Percentiles rank a stretch among this genome's conserved stretches.
These are phyloP conservation scores for Arbutus unedo DNA, from an alignment of 148 eudicot genomes.

Conservation along the genomic window DNA sequence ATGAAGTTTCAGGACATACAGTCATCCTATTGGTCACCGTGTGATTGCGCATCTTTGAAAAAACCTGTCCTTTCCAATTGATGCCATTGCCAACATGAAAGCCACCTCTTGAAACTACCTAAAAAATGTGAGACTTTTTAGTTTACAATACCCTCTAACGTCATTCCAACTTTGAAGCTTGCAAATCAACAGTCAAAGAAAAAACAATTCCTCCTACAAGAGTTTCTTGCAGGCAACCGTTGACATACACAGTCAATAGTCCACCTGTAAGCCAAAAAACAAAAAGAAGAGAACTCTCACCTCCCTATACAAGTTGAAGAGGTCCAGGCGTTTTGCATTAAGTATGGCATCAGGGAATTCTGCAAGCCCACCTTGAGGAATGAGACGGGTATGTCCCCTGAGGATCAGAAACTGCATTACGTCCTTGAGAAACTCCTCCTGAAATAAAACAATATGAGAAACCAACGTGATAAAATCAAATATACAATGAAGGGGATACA, in stretches of 20 bases:
- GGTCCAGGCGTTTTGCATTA: constrained; percentile 89
- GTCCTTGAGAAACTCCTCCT: constrained; percentile 93
- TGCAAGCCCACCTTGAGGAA: constrained; percentile 92
- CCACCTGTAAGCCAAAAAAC: not conserved
- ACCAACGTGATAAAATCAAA: constrained; percentile 2
- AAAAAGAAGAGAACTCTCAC: constrained; percentile 32
- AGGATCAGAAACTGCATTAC: constrained; percentile 92
- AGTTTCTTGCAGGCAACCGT: constrained; percentile 2
- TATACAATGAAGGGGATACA: not conserved
- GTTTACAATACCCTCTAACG: not conserved
- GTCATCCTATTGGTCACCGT: constrained; percentile 94
- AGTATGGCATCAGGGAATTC: constrained; percentile 98
- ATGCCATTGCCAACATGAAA: constrained; percentile 99
- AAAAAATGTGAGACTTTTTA: constrained; percentile 16
- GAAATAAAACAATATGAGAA: constrained; percentile 15
- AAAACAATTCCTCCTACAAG: not conserved
- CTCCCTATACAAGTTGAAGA: constrained; percentile 95
- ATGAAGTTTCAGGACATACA: constrained; percentile 39
- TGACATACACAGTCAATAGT: not conserved
- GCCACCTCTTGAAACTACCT: constrained; percentile 99
- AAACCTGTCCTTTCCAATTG: constrained; percentile 99
- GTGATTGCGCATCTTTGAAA: constrained; percentile 96
- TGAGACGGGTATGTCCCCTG: constrained; percentile 95
- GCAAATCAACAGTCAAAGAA: not conserved
- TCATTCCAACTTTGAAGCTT: not conserved